Conservation (phyloP, 495 filamentous ascomycete species). For the Sphaerosporella brunnea region DNA sequence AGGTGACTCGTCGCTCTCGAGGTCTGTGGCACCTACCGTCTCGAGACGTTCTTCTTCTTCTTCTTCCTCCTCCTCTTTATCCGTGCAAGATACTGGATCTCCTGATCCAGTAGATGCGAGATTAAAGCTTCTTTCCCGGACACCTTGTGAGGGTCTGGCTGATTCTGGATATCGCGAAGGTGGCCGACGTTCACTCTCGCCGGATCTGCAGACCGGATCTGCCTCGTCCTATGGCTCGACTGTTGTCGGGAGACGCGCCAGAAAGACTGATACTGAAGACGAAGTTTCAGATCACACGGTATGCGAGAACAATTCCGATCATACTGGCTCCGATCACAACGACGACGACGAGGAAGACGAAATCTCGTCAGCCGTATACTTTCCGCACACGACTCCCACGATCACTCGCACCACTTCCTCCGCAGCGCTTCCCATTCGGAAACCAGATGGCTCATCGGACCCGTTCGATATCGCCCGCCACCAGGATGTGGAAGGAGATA, state of each 20-base stretch:
- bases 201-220: conserved; percentile 6
- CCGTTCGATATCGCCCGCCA: neutral
- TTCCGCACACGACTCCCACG: conserved; percentile 56
- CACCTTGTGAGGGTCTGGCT: neutral
- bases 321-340: conserved; percentile 26
- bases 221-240: conserved; percentile 5
- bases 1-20: conserved; percentile 21
- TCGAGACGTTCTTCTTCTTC: neutral
- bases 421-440: neutral
- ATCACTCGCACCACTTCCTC: conserved; percentile 21
- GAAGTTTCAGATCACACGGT: conserved; percentile 17
- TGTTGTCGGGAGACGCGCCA: conserved; percentile 6
- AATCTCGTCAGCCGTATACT: conserved; percentile 84
- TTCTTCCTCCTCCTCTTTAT: neutral
- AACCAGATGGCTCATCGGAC: neutral
- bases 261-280: conserved; percentile 15
- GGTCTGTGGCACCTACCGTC: conserved; percentile 6
- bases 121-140: conserved; percentile 1
- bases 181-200: neutral
- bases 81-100: neutral
- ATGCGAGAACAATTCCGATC: conserved; percentile 4
- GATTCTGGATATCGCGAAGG: conserved; percentile 7
- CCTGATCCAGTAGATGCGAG: conserved; percentile 5
- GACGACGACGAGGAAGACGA: conserved; percentile 65
- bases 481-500: neutral